Conservation (phyloP, 108 stramenopile species). For the Fistulifera pelliculosa region DNA sequence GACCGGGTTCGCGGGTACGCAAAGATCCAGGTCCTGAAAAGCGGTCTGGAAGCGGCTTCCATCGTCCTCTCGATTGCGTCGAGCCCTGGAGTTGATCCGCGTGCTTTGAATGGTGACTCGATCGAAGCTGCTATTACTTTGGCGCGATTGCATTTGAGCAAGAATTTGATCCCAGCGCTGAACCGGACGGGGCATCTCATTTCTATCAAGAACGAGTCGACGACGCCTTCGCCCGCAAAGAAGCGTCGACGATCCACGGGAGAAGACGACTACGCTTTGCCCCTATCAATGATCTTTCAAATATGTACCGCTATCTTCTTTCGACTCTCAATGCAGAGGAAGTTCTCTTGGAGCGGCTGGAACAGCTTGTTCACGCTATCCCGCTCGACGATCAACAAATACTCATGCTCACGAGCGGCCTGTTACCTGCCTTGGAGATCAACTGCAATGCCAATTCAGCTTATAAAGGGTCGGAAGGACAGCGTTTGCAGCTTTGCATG, state of each 20-base stretch:
- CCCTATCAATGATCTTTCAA: slow-evolving; percentile 42
- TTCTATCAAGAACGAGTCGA: slow-evolving; percentile 6
- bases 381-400: slow-evolving; percentile 75
- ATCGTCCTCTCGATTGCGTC: slow-evolving; percentile 72
- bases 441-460: slow-evolving; percentile 28
- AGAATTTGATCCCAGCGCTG: slow-evolving; percentile 65
- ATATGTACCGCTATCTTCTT: slow-evolving; percentile 54
- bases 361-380: slow-evolving; percentile 40
- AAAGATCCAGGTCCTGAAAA: slow-evolving; percentile 6
- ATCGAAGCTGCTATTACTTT: slow-evolving; percentile 70
- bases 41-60: slow-evolving; percentile 64
- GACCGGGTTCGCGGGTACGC: background rate
- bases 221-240: slow-evolving; percentile 16
- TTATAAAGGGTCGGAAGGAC: slow-evolving; percentile 14
- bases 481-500: slow-evolving; percentile 46
- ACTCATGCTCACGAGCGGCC: slow-evolving; percentile 50
- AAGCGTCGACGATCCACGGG: slow-evolving; percentile 20
- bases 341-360: slow-evolving; percentile 57
- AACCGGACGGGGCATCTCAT: slow-evolving; percentile 59
- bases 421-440: slow-evolving; percentile 49
- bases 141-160: slow-evolving; percentile 57
- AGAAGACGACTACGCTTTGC: slow-evolving; percentile 10
- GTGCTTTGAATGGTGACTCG: slow-evolving; percentile 76
- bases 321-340: slow-evolving; percentile 39
- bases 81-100: slow-evolving; percentile 60